phyloP scores from a whole-genome alignment of 1,139 yeast species.

The Protomyces lactucae-debilis region DNA sequence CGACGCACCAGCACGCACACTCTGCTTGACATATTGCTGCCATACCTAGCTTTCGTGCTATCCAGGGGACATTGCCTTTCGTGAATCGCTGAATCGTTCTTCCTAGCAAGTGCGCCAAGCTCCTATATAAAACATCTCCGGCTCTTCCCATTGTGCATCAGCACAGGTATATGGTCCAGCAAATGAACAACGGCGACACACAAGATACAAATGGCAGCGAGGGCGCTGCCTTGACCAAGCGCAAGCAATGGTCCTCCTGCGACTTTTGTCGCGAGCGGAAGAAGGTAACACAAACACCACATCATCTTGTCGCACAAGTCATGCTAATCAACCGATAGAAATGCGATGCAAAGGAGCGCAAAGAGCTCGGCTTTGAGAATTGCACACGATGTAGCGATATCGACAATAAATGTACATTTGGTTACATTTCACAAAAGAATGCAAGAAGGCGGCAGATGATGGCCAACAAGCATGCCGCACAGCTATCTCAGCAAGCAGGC shows the following conservation, averaged over 20 bases:
- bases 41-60: no score
- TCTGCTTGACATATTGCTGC: no score
- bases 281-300: neutral
- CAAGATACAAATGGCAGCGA: neutral
- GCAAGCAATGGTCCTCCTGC: conserved; percentile 24
- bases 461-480: conserved; percentile 10
- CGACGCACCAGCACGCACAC: no score
- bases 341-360: neutral
- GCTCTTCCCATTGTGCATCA: no score
- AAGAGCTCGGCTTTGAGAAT: neutral
- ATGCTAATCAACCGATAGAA: neutral
- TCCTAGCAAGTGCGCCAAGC: no score
- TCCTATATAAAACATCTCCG: no score
- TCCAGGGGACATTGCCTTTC: no score
- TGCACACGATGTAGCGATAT: conserved; percentile 9
- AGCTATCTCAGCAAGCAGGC: neutral
- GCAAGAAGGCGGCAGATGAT: conserved; percentile 7
- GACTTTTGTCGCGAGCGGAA: conserved; percentile 19
- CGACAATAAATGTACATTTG: conserved; percentile 15
- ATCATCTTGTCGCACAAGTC: neutral
- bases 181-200: neutral
- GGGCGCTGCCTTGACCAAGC: conserved; percentile 1
- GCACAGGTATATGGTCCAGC: neutral
- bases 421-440: conserved; percentile 3
- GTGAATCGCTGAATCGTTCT: no score